These are phyloP conservation scores for Coemansia sp. DNA, from an alignment of 192 early-diverging fungal species.

Conservation along the genomic window DNA sequence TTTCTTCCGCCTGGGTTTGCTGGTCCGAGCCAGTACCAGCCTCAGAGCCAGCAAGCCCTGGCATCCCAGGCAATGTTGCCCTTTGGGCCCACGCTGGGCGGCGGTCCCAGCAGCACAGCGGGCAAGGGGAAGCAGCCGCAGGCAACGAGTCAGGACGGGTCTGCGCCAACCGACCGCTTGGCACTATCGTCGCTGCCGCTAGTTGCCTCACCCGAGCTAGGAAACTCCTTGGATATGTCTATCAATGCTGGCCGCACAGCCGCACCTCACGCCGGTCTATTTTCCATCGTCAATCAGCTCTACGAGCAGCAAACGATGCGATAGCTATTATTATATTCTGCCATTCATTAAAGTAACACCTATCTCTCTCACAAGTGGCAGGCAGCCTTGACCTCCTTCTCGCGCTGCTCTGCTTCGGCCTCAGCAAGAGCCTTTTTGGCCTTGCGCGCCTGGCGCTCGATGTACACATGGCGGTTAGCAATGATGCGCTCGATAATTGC, in stretches of 20 bases:
- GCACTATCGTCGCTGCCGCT: constrained; percentile 46
- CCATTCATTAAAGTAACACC: too few relatives aligned
- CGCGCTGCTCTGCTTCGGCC: constrained; percentile 63
- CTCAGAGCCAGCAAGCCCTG: constrained; percentile 9
- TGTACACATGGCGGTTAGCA: constrained; percentile 79
- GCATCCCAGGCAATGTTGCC: constrained; percentile 49
- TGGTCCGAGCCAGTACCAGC: constrained; percentile 9
- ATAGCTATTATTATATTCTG: not conserved
- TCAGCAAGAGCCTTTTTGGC: constrained; percentile 70
- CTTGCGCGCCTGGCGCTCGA: constrained; percentile 77
- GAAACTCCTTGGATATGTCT: constrained; percentile 14
- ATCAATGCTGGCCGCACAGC: not conserved
- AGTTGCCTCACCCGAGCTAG: constrained; percentile 43
- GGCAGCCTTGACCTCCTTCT: constrained; percentile 57
- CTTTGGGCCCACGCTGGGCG: constrained; percentile 46
- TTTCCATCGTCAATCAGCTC: constrained; percentile 51
- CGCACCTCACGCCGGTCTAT: constrained; percentile 16
- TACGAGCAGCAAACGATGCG: constrained; percentile 37
- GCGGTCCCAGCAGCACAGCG: not conserved
- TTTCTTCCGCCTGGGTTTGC: constrained; percentile 45
- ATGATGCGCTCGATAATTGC: constrained; percentile 91
- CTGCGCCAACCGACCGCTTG: constrained; percentile 17
- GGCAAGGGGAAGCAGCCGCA: constrained; percentile 15
- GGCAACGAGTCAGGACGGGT: not conserved
- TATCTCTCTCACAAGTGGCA: not conserved